These are phyloP conservation scores for Phenoliferia sp. DNA, from an alignment of 1,284 basidiomycete genomes.

Conservation along the genomic window DNA sequence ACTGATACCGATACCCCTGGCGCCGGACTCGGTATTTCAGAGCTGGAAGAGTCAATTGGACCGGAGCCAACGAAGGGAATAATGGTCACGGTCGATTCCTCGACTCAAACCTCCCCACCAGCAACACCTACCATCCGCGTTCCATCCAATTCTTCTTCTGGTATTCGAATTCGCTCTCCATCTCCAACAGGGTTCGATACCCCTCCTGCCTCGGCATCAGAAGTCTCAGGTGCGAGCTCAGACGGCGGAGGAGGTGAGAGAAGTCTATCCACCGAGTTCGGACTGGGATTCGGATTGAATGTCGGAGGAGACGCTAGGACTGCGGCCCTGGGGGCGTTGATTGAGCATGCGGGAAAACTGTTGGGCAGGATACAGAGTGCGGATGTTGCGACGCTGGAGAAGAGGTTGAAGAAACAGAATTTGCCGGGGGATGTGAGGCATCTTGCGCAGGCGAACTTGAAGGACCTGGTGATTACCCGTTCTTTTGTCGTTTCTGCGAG, in stretches of 20 bases:
- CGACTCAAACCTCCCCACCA: conserved; percentile 21
- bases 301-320: conserved; percentile 20
- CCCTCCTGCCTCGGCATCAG: conserved; percentile 16
- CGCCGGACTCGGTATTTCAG: not conserved
- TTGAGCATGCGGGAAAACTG: conserved; percentile 30
- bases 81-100: conserved; percentile 7
- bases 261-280: too few species aligned
- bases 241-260: too few species aligned
- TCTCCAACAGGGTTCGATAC: not conserved
- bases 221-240: conserved; percentile 8
- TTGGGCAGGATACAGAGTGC: conserved; percentile 45
- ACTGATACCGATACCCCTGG: not conserved
- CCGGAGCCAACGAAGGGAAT: not conserved
- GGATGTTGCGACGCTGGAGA: conserved; percentile 81
- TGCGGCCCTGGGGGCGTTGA: conserved; percentile 25
- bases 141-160: not conserved
- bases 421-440: conserved; percentile 80
- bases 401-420: conserved; percentile 85
- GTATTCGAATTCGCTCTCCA: not conserved
- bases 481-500: not conserved
- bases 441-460: conserved; percentile 76
- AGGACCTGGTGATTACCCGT: conserved; percentile 56
- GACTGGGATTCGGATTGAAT: not conserved
- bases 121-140: not conserved
- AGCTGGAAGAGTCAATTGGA: too few species aligned